Conservation (phyloP, 1,139 yeast species). For the Barnettozyma hawaiiensis region DNA sequence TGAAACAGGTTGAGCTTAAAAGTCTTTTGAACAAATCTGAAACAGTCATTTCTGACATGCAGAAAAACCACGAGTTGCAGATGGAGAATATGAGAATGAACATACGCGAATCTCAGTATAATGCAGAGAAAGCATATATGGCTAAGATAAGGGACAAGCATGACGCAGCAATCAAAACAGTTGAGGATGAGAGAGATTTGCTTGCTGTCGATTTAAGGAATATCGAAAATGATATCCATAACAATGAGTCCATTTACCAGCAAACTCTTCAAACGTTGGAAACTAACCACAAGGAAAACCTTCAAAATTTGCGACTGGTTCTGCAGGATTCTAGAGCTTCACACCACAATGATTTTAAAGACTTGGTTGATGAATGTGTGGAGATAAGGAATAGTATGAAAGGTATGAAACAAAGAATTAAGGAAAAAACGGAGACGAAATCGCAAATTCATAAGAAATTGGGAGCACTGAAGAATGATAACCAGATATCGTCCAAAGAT, state of each 20-base stretch:
- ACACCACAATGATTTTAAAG: slow-evolving; percentile 11
- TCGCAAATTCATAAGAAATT: background rate
- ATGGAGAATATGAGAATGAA: slow-evolving; percentile 33
- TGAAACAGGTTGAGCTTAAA: slow-evolving; percentile 38
- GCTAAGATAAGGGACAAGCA: slow-evolving; percentile 35
- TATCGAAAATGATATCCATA: slow-evolving; percentile 23
- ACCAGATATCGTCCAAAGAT: background rate
- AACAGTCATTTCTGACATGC: slow-evolving; percentile 32
- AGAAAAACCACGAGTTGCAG: slow-evolving; percentile 34
- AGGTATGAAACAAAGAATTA: background rate
- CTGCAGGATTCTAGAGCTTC: slow-evolving; percentile 17
- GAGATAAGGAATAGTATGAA: slow-evolving; percentile 3
- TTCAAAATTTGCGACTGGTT: slow-evolving; percentile 12
- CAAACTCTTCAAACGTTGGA: slow-evolving; percentile 22
- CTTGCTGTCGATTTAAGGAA: slow-evolving; percentile 23
- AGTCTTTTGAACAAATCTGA: slow-evolving; percentile 30
- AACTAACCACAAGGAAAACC: slow-evolving; percentile 17
- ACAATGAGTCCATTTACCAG: slow-evolving; percentile 23
- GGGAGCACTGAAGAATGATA: background rate
- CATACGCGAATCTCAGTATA: slow-evolving; percentile 34
- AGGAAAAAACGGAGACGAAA: background rate
- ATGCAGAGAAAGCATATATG: slow-evolving; percentile 34
- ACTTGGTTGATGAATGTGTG: slow-evolving; percentile 2
- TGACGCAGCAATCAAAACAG: slow-evolving; percentile 28
- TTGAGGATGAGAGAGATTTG: slow-evolving; percentile 27